Conservation (phyloP, 108 stramenopile genomes). For the Skeletonema marinoi region DNA sequence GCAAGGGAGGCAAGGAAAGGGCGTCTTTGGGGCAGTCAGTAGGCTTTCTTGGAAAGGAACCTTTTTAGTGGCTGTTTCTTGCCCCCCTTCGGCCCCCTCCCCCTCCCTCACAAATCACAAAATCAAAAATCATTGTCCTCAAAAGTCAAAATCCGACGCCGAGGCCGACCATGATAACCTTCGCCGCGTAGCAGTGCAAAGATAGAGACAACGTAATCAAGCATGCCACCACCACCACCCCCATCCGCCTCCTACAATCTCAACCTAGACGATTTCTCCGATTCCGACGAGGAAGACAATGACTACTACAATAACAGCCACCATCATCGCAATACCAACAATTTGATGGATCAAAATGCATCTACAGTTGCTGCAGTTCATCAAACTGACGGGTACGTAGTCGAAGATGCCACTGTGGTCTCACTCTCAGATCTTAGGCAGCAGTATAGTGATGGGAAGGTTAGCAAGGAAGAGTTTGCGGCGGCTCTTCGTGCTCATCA, state of each 20-base stretch:
- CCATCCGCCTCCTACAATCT: constrained; percentile 76
- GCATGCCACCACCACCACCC: constrained; percentile 82
- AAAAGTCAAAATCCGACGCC: too few relatives aligned
- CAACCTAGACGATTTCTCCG: constrained; percentile 49
- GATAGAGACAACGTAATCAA: background rate
- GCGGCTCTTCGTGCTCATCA: background rate
- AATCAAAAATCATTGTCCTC: too few relatives aligned
- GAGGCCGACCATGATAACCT: too few relatives aligned
- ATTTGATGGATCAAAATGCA: background rate
- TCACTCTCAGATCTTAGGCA: background rate
- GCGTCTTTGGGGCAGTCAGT: too few relatives aligned
- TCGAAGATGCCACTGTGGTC: background rate
- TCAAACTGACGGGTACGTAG: background rate
- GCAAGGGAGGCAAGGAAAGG: background rate
- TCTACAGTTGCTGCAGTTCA: background rate
- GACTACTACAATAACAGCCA: constrained; percentile 2
- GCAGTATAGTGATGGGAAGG: background rate
- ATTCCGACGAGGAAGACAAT: constrained; percentile 59
- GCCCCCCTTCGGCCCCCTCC: too few relatives aligned
- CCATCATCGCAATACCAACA: background rate
- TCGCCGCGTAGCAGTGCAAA: too few relatives aligned
- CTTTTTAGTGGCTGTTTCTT: too few relatives aligned
- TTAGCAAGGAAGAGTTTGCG: background rate
- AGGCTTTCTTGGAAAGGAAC: too few relatives aligned
- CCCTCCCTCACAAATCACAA: too few relatives aligned